Percentiles rank a stretch among this genome's conserved stretches.
Evolutionary conservation across 768 basidiomycete species (phyloP).

Genomic region (Amanita fuliginea): DNA sequence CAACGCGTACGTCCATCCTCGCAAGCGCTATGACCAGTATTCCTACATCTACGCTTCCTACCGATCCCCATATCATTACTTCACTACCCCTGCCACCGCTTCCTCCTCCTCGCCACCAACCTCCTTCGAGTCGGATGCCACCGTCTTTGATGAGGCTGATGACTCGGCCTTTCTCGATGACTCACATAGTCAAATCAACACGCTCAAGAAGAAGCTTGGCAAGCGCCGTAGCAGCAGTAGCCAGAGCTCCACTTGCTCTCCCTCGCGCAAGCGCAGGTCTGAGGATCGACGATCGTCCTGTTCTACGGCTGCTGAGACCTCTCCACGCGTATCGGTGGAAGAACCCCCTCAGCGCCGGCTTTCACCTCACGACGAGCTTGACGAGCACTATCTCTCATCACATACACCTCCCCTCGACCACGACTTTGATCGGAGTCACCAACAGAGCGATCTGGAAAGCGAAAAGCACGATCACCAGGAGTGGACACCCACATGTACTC

Average conservation of each 20-base stretch:
- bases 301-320: neutral
- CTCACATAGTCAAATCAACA: conserved; percentile 11
- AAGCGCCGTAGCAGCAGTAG: conserved; percentile 9
- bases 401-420: neutral
- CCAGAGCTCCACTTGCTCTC: conserved; percentile 7
- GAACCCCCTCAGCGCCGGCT: neutral
- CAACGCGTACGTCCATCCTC: conserved; percentile 8
- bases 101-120: conserved; percentile 14
- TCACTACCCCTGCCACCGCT: conserved; percentile 12
- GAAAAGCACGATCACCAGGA: conserved; percentile 16
- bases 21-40: conserved; percentile 5
- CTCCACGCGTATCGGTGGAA: conserved; percentile 3
- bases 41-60: conserved; percentile 6
- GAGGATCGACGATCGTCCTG: conserved; percentile 5
- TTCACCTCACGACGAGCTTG: conserved; percentile 3
- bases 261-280: conserved; percentile 5
- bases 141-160: conserved; percentile 20
- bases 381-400: conserved; percentile 1
- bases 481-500: conserved; percentile 46
- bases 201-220: conserved; percentile 11
- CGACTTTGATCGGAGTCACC: neutral
- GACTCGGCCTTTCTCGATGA: conserved; percentile 15
- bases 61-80: conserved; percentile 7
- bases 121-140: conserved; percentile 17
- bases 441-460: conserved; percentile 5